Percentiles rank a stretch among this genome's conserved stretches.
Conservation (phyloP, 352 stramenopile species). For the Phytopythium boreale region DNA sequence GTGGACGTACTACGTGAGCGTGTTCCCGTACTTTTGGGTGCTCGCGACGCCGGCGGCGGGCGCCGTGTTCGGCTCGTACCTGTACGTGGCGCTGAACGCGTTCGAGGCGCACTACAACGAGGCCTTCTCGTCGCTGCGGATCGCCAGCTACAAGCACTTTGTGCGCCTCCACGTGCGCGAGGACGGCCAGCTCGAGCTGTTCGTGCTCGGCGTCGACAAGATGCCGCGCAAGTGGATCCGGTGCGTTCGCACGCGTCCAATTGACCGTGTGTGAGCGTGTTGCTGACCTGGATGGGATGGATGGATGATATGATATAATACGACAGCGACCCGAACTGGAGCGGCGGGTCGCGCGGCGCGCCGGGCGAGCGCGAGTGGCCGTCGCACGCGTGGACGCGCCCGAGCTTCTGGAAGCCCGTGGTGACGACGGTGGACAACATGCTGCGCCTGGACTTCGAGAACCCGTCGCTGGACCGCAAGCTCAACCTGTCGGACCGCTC, state of each 20-base stretch:
- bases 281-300: background rate
- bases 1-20: slow-evolving; percentile 80
- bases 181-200: slow-evolving; percentile 76
- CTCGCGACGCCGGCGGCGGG: slow-evolving; percentile 73
- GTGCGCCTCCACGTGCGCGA: slow-evolving; percentile 74
- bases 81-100: slow-evolving; percentile 85
- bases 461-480: slow-evolving; percentile 65
- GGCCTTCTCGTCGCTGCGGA: slow-evolving; percentile 83
- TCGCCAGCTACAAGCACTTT: slow-evolving; percentile 90
- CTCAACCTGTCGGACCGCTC: slow-evolving; percentile 78
- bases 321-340: slow-evolving; percentile 71
- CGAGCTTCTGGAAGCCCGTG: slow-evolving; percentile 83
- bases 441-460: slow-evolving; percentile 82
- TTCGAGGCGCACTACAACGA: slow-evolving; percentile 90
- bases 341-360: slow-evolving; percentile 47
- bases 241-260: slow-evolving; percentile 18
- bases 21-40: slow-evolving; percentile 89
- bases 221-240: slow-evolving; percentile 84
- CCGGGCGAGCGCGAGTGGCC: slow-evolving; percentile 56
- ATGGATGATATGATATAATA: background rate
- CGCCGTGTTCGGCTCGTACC: slow-evolving; percentile 80
- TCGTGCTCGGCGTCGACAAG: slow-evolving; percentile 87
- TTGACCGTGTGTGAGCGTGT: background rate
- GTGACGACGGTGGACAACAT: slow-evolving; percentile 83
- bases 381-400: slow-evolving; percentile 65